Percentiles rank a stretch among this genome's conserved stretches.
Conservation (phyloP, 345 rosid species). For the Pistacia atlantica region DNA sequence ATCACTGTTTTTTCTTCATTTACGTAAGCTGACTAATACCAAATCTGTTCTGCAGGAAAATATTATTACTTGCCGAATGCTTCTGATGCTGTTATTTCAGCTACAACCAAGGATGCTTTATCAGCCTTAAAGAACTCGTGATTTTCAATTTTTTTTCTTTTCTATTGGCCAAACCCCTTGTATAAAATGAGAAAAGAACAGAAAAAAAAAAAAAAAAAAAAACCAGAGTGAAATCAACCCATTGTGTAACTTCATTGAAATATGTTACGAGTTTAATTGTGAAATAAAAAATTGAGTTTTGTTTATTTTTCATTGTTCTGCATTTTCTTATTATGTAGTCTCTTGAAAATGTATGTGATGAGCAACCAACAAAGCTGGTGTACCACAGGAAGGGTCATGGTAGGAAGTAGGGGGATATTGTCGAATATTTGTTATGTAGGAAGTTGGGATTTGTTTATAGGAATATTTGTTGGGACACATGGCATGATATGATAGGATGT, state of each 20-base stretch:
- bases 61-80: conserved; percentile 98
- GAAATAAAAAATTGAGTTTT: no score
- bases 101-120: conserved; percentile 83
- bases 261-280: no score
- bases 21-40: background rate
- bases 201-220: background rate
- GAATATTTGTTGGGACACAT: no score
- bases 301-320: no score
- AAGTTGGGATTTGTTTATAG: no score
- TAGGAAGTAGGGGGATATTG: no score
- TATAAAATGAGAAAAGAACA: background rate
- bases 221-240: background rate
- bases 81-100: conserved; percentile 93
- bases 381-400: no score
- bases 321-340: no score
- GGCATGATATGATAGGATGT: no score
- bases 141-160: conserved; percentile 1
- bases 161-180: background rate
- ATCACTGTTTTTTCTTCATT: background rate
- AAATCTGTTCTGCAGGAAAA: conserved; percentile 59
- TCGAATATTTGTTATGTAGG: no score
- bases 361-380: no score
- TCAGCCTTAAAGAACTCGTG: conserved; percentile 76
- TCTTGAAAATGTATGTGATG: no score
- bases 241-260: background rate